phyloP scores from a whole-genome alignment of 1,284 basidiomycete genomes.

The Malassezia restricta region DNA sequence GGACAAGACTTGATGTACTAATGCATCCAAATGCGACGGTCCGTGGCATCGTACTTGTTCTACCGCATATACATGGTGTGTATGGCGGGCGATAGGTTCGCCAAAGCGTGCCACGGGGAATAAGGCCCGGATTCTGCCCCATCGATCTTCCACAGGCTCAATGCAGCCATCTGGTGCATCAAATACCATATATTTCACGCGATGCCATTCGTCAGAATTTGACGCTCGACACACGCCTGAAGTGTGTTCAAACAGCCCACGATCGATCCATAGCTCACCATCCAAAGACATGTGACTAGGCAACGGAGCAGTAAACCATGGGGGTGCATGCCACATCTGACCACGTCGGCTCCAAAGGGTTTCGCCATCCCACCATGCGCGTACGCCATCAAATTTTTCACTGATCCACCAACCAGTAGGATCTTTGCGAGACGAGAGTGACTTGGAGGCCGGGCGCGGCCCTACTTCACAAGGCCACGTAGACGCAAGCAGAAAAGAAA shows the following conservation, averaged over 20 bases:
- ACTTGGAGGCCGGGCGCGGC: conserved; percentile 1
- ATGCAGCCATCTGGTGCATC: conserved; percentile 55
- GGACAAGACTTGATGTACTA: conserved; percentile 53
- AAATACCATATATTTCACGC: conserved; percentile 58
- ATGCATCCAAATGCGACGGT: conserved; percentile 53
- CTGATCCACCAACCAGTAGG: conserved; percentile 60
- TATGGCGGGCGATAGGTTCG: conserved; percentile 16
- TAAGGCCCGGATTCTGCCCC: conserved; percentile 49
- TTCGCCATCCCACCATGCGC: conserved; percentile 56
- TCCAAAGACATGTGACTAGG: conserved; percentile 56
- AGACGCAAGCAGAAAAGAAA: conserved; percentile 50
- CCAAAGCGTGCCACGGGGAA: conserved; percentile 49
- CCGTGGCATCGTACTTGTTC: conserved; percentile 52
- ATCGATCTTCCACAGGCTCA: conserved; percentile 54
- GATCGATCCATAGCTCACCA: conserved; percentile 50
- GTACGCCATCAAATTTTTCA: conserved; percentile 50
- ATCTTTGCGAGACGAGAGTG: conserved; percentile 45
- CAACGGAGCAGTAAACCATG: conserved; percentile 56
- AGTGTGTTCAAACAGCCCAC: conserved; percentile 28
- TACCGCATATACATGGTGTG: conserved; percentile 48
- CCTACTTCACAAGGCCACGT: conserved; percentile 48
- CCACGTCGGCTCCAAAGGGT: conserved; percentile 55
- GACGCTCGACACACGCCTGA: conserved; percentile 22
- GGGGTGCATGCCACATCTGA: conserved; percentile 55
- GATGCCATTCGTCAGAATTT: conserved; percentile 52